Evolutionary conservation across 441 rosid genomes (phyloP).

Genomic region (Gossypium lobatum): DNA sequence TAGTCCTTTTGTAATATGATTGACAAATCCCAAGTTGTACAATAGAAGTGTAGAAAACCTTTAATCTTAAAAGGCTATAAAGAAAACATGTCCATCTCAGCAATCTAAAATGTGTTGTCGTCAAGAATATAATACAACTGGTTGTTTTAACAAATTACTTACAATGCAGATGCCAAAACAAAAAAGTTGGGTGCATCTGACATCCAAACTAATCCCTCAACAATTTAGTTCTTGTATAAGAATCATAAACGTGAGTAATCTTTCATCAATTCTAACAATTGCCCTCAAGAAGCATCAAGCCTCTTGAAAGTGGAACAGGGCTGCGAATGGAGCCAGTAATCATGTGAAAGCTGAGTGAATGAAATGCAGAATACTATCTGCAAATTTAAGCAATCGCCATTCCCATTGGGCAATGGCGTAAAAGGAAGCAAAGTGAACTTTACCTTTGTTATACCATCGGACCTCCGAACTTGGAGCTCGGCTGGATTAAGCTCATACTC

Average conservation of each 20-base stretch:
- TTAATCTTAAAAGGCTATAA: neutral
- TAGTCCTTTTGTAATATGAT: neutral
- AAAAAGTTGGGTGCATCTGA: neutral
- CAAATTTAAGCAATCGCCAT: too few relatives aligned
- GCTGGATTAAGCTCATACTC: slow-evolving; percentile 90
- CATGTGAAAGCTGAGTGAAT: neutral
- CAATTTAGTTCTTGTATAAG: neutral
- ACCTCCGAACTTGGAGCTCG: slow-evolving; percentile 79
- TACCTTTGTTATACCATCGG: slow-evolving; percentile 82
- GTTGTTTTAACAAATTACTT: neutral
- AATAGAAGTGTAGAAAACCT: neutral
- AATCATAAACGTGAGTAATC: neutral
- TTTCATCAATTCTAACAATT: neutral
- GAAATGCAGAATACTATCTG: neutral
- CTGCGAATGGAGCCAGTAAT: too few relatives aligned
- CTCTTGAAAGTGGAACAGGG: neutral
- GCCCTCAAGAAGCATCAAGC: neutral
- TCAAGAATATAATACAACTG: neutral
- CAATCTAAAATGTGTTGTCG: neutral
- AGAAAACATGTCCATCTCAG: neutral
- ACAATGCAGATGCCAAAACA: too few relatives aligned
- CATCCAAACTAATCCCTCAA: neutral
- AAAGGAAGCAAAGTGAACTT: slow-evolving; percentile 18
- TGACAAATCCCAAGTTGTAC: neutral
- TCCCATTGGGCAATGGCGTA: neutral